Base-by-base conservation (phyloP, 2,329 filamentous ascomycete genomes). In the Metarhizium robertsii region DNA sequence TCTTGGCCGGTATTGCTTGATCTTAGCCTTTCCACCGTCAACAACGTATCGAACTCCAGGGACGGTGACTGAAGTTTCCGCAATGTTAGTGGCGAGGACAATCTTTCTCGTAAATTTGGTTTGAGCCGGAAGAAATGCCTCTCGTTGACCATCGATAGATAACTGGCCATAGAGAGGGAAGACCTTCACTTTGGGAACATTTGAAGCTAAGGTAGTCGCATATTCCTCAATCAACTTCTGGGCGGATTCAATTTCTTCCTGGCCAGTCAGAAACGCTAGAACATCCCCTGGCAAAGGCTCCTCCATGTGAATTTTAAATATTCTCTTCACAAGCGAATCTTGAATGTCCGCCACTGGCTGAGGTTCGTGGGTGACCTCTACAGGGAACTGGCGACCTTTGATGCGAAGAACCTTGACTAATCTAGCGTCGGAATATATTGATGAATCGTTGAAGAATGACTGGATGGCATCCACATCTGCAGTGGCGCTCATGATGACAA, bases 31-130 rank as follows among this genome's bases (percentile, higher is more conserved):
- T 49, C 94, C 94, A 55, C 88, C 88, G 66, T 99, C 94, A 20
- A 99, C 80, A 10, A 99, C 92, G 62, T 88, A 94, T 4, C 90
- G 84, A 6, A 99, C 91, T 2, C 94, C 94, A 0, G 92, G 88
- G 0, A 99, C 92, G 0, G 94, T 99, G 57, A 99, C 88, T 1
- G 94, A 97, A 0, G 94, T 97, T 69, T 99, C 94, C n/a, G 94
- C 94, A 64, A 99, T 97, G 65, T 99, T 99, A 14, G 94, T 99
- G 0, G 92, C 87, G 0, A 99, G 75, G 0, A 99, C 91, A 13
- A 97, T 80, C 66, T 97, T 97, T 47, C 94, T 81, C 0, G 90
- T 95, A 55, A 79, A 80, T n/a, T 78, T 78, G 2, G 84, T 81
- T 55, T 83, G 83, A 25, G 88, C 80, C 1, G 88, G 87, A 54